phyloP scores from a whole-genome alignment of 352 stramenopile species.

The Phytopythium ostracodes region DNA sequence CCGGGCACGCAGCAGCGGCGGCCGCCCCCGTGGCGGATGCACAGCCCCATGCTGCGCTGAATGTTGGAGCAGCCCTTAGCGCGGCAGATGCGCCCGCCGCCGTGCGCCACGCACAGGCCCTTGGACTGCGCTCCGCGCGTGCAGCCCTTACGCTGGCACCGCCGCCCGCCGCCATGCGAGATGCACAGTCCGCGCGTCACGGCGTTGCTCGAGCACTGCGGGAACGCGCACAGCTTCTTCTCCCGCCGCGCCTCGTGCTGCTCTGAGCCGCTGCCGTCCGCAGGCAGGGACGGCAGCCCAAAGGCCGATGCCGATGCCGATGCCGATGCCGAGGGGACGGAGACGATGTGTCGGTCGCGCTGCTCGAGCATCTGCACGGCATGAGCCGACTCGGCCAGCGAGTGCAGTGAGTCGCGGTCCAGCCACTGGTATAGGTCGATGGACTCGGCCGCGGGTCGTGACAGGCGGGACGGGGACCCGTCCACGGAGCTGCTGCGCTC shows the following conservation, averaged over 20 bases:
- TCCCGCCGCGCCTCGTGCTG: constrained; percentile 36
- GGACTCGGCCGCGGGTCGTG: constrained; percentile 16
- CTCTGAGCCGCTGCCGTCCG: too few species aligned
- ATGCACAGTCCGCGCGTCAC: constrained; percentile 82
- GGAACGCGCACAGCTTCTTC: constrained; percentile 78
- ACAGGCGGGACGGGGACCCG: constrained; percentile 22
- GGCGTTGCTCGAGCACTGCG: constrained; percentile 68
- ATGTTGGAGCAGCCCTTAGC: constrained; percentile 81
- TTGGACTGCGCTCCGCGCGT: constrained; percentile 80
- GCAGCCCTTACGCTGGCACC: constrained; percentile 80
- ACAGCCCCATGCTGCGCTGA: constrained; percentile 81
- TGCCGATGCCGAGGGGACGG: too few species aligned
- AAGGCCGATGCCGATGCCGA: background rate
- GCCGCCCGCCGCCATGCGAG: constrained; percentile 69
- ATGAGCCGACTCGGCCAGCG: constrained; percentile 57
- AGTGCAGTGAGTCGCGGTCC: constrained; percentile 29
- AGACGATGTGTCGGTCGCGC: constrained; percentile 16
- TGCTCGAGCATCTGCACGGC: constrained; percentile 45
- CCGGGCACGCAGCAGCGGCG: constrained; percentile 60
- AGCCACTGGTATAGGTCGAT: constrained; percentile 42
- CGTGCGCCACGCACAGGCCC: constrained; percentile 79
- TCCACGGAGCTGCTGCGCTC: constrained; percentile 66
- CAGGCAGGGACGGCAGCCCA: too few species aligned
- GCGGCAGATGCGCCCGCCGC: constrained; percentile 76
- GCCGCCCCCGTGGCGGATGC: constrained; percentile 53